Percentiles rank a stretch among this genome's conserved stretches.
phyloP scores from a whole-genome alignment of 2,329 filamentous ascomycete genomes.

The Penicillium sclerotigenum region DNA sequence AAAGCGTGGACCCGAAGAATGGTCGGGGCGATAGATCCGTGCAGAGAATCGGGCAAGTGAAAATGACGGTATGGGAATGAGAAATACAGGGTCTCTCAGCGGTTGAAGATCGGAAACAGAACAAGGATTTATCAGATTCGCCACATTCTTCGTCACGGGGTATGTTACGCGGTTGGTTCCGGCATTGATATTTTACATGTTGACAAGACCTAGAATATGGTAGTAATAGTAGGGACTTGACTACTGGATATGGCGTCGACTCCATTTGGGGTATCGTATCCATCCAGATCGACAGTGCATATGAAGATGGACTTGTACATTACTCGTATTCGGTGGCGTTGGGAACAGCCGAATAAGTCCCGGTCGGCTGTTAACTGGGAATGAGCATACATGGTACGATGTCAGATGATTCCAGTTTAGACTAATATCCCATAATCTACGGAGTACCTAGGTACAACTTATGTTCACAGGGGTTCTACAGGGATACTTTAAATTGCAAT shows the following conservation, averaged over 20 bases:
- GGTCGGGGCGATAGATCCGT: conserved; percentile 3
- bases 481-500: background rate
- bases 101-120: background rate
- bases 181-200: background rate
- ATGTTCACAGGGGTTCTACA: background rate
- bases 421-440: background rate
- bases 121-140: conserved; percentile 11
- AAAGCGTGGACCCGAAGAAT: conserved; percentile 8
- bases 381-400: background rate
- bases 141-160: conserved; percentile 7
- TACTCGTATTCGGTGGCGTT: background rate
- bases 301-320: background rate
- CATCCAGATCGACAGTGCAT: conserved; percentile 24
- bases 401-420: background rate
- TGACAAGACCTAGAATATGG: background rate
- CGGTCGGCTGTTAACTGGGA: background rate
- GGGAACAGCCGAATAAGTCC: conserved; percentile 1
- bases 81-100: background rate
- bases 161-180: conserved; percentile 8
- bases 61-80: conserved; percentile 5
- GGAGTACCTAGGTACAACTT: too few relatives aligned
- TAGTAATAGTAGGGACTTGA: conserved; percentile 6
- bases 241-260: conserved; percentile 11
- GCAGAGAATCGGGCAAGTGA: background rate
- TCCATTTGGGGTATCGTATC: conserved; percentile 11